A percentile compares a stretch with the other conserved stretches of the same genome.
Conservation (phyloP, 345 rosid species). For the Iberis pinnata region DNA sequence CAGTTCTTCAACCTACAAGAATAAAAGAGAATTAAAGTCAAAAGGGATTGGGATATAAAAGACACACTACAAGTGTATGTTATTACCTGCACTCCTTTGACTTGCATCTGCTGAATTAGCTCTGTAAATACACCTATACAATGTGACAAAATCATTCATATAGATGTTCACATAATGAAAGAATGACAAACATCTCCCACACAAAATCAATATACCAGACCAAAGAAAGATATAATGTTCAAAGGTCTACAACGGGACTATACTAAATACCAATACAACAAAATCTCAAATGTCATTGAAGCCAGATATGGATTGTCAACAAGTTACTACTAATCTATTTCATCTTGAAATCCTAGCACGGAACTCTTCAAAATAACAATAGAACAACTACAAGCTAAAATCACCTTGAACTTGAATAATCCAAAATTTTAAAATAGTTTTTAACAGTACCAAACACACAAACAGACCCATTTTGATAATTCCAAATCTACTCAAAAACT, state of each 20-base stretch:
- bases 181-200: neutral
- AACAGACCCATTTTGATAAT: neutral
- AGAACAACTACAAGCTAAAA: neutral
- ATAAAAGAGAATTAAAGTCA: neutral
- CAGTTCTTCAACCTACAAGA: slow-evolving; percentile 81
- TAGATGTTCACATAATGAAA: no score
- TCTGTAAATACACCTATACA: slow-evolving; percentile 80
- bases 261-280: neutral
- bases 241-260: neutral
- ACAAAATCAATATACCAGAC: neutral
- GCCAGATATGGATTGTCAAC: neutral
- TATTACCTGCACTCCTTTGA: slow-evolving; percentile 90
- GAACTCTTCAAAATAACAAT: neutral
- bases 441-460: neutral
- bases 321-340: neutral
- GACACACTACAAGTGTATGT: neutral
- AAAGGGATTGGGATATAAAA: neutral
- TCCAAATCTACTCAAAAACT: no score
- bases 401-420: neutral
- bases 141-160: neutral
- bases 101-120: slow-evolving; percentile 97
- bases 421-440: neutral
- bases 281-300: slow-evolving; percentile 1
- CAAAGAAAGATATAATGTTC: neutral
- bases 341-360: neutral